Evolutionary conservation across 177 flowering plant genomes (phyloP).

Genomic region (Tripterygium wilfordii): DNA sequence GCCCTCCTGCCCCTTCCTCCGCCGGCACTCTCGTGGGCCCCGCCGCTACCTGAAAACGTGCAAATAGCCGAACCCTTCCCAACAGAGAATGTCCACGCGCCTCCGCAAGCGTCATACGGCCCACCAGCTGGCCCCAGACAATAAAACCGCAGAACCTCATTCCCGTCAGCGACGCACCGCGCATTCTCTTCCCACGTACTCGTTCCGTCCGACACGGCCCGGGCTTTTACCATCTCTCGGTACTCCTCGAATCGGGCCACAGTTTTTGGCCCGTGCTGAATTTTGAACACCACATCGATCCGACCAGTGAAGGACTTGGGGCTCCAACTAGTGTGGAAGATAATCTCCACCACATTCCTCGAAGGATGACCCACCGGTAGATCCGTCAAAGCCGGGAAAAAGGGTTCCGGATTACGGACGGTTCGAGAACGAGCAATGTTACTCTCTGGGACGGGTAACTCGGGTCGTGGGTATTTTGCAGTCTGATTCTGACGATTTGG

Average conservation of each 20-base stretch:
- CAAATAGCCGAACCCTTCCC: slow-evolving; percentile 50
- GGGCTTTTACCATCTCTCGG: slow-evolving; percentile 58
- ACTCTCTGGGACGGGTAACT: neutral
- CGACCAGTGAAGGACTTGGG: slow-evolving; percentile 52
- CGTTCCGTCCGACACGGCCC: slow-evolving; percentile 29
- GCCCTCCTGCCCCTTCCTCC: slow-evolving; percentile 78
- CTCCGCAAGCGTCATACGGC: slow-evolving; percentile 25
- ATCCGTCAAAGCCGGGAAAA: slow-evolving; percentile 63
- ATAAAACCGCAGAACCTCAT: slow-evolving; percentile 89
- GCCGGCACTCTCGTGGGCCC: slow-evolving; percentile 80
- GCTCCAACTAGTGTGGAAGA: slow-evolving; percentile 86
- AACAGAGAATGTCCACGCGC: slow-evolving; percentile 40
- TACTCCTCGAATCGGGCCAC: slow-evolving; percentile 88
- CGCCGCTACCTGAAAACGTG: slow-evolving; percentile 74
- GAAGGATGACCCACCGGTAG: slow-evolving; percentile 80
- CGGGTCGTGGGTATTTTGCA: neutral
- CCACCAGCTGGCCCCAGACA: slow-evolving; percentile 64
- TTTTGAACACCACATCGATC: slow-evolving; percentile 85
- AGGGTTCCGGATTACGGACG: slow-evolving; percentile 18
- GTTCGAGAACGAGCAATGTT: slow-evolving; percentile 11
- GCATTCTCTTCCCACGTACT: slow-evolving; percentile 41
- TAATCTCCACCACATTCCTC: slow-evolving; percentile 89
- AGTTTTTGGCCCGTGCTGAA: slow-evolving; percentile 54
- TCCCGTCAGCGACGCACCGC: slow-evolving; percentile 91
- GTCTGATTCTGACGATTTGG: neutral